Evolutionary conservation across 2,329 filamentous ascomycete genomes (phyloP).

Genomic region (Ceratocystis colombiana): DNA sequence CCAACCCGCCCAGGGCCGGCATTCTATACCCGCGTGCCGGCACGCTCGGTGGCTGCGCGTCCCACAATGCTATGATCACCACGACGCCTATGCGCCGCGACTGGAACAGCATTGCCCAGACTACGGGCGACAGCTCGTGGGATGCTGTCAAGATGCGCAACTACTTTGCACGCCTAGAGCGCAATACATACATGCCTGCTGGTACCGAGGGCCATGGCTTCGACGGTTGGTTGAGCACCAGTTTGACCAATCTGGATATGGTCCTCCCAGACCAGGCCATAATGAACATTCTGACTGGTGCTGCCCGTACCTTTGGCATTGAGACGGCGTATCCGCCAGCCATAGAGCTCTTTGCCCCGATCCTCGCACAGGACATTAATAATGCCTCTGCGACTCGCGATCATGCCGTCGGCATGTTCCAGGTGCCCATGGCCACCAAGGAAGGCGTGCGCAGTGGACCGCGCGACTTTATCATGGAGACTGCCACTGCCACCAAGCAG

Average conservation of each 20-base stretch:
- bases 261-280: conserved; percentile 31
- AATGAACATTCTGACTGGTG: conserved; percentile 29
- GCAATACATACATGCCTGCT: conserved; percentile 35
- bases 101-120: conserved; percentile 34
- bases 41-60: conserved; percentile 34
- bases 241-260: conserved; percentile 27
- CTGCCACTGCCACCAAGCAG: conserved; percentile 27
- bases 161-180: conserved; percentile 37
- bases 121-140: conserved; percentile 40
- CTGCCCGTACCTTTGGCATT: conserved; percentile 30
- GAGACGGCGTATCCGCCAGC: conserved; percentile 26
- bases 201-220: conserved; percentile 37
- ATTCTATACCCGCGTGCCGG: conserved; percentile 35
- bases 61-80: conserved; percentile 32
- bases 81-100: conserved; percentile 32
- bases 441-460: conserved; percentile 44
- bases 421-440: conserved; percentile 48
- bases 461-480: conserved; percentile 44
- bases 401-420: conserved; percentile 37
- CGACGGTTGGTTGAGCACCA: conserved; percentile 33
- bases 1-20: conserved; percentile 30
- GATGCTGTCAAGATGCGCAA: conserved; percentile 35
- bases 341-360: conserved; percentile 28
- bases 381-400: conserved; percentile 28
- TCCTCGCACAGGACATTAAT: conserved; percentile 30